Evolutionary conservation across 2,329 filamentous ascomycete genomes (phyloP), one percentile per base, ranked within the genome.

Genomic region (Emergomyces orientalis): DNA sequence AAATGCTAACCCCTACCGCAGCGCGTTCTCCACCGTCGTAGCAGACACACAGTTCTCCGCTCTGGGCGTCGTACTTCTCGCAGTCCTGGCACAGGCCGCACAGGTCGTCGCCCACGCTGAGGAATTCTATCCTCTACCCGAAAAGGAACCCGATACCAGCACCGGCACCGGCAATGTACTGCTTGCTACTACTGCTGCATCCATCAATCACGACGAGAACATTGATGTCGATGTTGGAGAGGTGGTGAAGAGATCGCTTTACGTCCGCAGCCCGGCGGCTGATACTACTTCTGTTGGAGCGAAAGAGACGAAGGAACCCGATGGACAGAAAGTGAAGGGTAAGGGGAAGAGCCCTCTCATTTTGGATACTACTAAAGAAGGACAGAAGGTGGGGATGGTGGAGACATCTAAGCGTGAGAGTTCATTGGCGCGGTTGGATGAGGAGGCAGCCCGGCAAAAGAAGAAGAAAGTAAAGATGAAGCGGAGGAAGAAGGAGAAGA

Each of bases 1-100:
- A 27, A 4, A n/a, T 13, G 19, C 59, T 51, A 37, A 60, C 32
- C 41, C 37, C 55, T 60, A 5, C 54, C 37, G 25, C 61, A 78
- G 76, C 7, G 74, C 72, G 13, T 92, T 93, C 72, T 86, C 86
- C 0, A 87, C 86, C 65, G 76, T 93, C 51, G 77, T 87, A 3
- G 86, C 86, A 22, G 88, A 92, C 72, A 84, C 82, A 41, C 89
- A 91, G 69, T 89, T 89, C 73, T 84, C 89, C 2, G 79, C 85
- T 3, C 79, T 93, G 2, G 90, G 89, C 3, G 77, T 91, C 25
- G 80, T 89, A 65, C 80, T 93, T 11, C 72, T 92, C 55, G 85
- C 83, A 25, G 75, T 84, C 1, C 75, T 92, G 63, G 86, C 86
- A 3, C 83, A 84, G 65, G 74, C 88, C 27, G 75, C 82, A 64